Base-by-base conservation (phyloP, 306 rosid species). In the Prunus mongolica region DNA sequence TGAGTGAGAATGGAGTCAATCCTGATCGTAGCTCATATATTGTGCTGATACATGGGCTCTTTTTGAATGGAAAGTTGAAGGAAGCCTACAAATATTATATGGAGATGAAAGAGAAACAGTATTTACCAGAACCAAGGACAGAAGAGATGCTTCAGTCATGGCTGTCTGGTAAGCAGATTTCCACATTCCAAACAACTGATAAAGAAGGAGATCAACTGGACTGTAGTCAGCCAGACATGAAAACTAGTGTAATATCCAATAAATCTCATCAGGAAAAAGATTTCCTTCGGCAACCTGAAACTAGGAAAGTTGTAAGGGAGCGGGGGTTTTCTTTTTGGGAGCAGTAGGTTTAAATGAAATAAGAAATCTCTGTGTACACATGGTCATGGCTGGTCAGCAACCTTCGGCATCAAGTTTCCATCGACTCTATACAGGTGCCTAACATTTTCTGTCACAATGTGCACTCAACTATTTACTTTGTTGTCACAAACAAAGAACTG, bases 21-120 rank as follows among this genome's bases (percentile, higher is more conserved):
- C 96, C 83, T 28, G 96, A 94, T 76, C 97, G 92, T 27, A 88
- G 97, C 84, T 87, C 93, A 5, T 94, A 91, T 67, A 87, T 89
- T 56, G 96, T 89, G 72, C 84, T 94, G 81, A 89, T 94, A 74
- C 98, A 94, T 69, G 98, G 98, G 25, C 86, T 93, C 65, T 91
- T 90, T 89, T 74, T 93, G 78, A 91, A 90, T 69, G 91, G 90
- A 22, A 87, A 85, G 79, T 58, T 91, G 73, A 88, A 91, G 75
- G 88, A 91, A 84, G 98, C 97, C 19, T 49, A 85, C 86, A 86
- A 72, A 79, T 94, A 86, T 77, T 94, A 94, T 77, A 24, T 69
- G 73, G 97, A 91, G 82, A 91, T 94, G 98, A 89, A 79, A 83
- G 90, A 82, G 82, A 94, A 86, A 80, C 87, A 85, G 41, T 90